Base-by-base conservation (phyloP, 1,284 basidiomycete species). In the Apiotrichum porosum region DNA sequence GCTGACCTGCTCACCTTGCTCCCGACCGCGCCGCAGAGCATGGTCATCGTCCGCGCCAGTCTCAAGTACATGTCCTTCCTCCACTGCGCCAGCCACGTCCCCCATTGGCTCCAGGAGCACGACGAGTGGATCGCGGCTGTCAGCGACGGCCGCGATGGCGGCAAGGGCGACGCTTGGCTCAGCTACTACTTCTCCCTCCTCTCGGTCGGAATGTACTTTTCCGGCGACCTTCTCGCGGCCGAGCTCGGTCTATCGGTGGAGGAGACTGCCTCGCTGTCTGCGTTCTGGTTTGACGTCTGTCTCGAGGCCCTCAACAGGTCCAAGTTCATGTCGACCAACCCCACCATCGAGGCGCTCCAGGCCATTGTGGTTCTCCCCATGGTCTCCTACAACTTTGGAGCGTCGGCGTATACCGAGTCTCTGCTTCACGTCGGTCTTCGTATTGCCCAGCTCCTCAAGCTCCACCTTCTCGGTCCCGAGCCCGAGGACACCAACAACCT, bases 71-170 rank as follows among this genome's bases (percentile, higher is more conserved):
- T 54, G 52, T 44, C 34, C 44, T 54, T 54, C 45, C 52, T 64
- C 12, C 62, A 64, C 47, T 45, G 44, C 17, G 51, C 56, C 13
- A 53, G 56, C n/a, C 62, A 64, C 38, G 44, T 59, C 18, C 62
- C 62, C 2, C 52, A 44, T 1, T 64, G 57, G 37, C 39, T 64
- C 8, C 30, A 31, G 5, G 56, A 60, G 35, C 62, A 64, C 30
- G 58, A 62, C 33, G 44, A 49, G 37, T 64, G 62, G 62, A 58
- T 60, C 19, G 36, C 37, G 6, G 48, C 43, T 1, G 38, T 61
- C 9, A 53, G 46, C 36, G 49, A 52, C 22, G 55, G 55, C 14
- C 31, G 46, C 9, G 44, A 50, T 34, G 37, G 39, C 15, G 51
- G 47, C 18, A 57, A 57, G 44, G 44, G 51, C 31, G 55, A 57